phyloP scores from a whole-genome alignment of 2,329 filamentous ascomycete species.

The Macrophomina pseudophaseolina region DNA sequence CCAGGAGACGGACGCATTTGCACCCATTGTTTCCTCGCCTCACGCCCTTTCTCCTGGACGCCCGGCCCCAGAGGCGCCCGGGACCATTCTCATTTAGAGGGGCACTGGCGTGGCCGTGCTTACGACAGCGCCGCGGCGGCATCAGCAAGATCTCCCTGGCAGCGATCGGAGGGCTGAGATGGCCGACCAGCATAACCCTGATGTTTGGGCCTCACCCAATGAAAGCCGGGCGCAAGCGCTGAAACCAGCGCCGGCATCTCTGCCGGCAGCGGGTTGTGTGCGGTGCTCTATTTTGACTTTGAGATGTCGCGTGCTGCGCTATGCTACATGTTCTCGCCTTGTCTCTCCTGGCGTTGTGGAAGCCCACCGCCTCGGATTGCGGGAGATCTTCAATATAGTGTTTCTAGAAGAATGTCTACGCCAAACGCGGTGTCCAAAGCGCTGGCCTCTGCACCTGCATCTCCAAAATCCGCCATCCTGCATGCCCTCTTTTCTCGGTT shows the following conservation, averaged over 20 bases:
- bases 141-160: slow-evolving; percentile 16
- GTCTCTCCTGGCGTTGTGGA: background rate
- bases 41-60: slow-evolving; percentile 17
- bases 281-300: slow-evolving; percentile 10
- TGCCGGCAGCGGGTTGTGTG: background rate
- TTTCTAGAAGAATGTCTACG: slow-evolving; percentile 22
- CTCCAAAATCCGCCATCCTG: slow-evolving; percentile 5
- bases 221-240: slow-evolving; percentile 12
- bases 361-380: slow-evolving; percentile 14
- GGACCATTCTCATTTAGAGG: background rate
- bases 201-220: background rate
- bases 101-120: background rate
- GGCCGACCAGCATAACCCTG: slow-evolving; percentile 11
- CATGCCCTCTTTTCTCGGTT: slow-evolving; percentile 4
- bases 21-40: slow-evolving; percentile 18
- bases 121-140: background rate
- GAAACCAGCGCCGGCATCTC: slow-evolving; percentile 6
- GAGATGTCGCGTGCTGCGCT: slow-evolving; percentile 1
- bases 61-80: background rate
- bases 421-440: slow-evolving; percentile 20
- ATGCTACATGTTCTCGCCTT: slow-evolving; percentile 2
- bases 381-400: slow-evolving; percentile 25
- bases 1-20: slow-evolving; percentile 16
- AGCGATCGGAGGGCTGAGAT: slow-evolving; percentile 12
- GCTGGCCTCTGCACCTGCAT: slow-evolving; percentile 23